These are phyloP conservation scores for Magnolia kwangsiensis DNA, from an alignment of 164 flowering plant species.

Conservation along the genomic window DNA sequence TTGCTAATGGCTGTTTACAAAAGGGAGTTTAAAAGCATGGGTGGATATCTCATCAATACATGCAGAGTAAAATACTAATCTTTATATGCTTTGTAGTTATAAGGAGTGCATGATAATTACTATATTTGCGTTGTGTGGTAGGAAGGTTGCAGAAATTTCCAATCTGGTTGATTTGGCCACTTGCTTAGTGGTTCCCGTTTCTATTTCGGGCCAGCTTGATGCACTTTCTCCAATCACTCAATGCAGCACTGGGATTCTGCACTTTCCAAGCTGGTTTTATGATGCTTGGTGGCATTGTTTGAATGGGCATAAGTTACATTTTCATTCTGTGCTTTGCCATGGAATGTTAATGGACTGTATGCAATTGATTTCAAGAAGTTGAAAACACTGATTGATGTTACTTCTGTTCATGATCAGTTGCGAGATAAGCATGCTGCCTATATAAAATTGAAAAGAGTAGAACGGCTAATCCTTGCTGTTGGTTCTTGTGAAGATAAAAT, in stretches of 20 bases:
- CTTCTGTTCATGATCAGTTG: constrained; percentile 20
- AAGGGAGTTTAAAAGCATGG: constrained; percentile 35
- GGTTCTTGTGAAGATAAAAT: constrained; percentile 45
- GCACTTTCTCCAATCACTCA: too few relatives aligned
- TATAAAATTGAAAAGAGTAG: constrained; percentile 40
- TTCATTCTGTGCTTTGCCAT: too few relatives aligned
- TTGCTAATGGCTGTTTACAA: constrained; percentile 48
- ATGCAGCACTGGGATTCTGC: too few relatives aligned
- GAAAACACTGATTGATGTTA: background rate
- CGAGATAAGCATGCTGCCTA: constrained; percentile 27
- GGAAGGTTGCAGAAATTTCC: too few relatives aligned
- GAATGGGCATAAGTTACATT: too few relatives aligned
- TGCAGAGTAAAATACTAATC: constrained; percentile 22
- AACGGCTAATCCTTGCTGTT: constrained; percentile 37
- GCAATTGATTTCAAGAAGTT: background rate
- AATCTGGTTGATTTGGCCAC: too few relatives aligned
- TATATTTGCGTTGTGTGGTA: background rate
- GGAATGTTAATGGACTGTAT: too few relatives aligned
- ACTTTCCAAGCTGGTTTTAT: background rate
- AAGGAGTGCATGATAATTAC: background rate
- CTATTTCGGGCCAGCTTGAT: too few relatives aligned
- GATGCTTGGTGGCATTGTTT: background rate
- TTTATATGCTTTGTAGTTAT: background rate
- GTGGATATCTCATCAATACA: constrained; percentile 47
- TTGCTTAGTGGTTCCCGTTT: too few relatives aligned